A percentile compares a stretch with the other conserved stretches of the same genome.
Evolutionary conservation across 148 eudicot genomes (phyloP).

Genomic region (Heliosperma pusillum): DNA sequence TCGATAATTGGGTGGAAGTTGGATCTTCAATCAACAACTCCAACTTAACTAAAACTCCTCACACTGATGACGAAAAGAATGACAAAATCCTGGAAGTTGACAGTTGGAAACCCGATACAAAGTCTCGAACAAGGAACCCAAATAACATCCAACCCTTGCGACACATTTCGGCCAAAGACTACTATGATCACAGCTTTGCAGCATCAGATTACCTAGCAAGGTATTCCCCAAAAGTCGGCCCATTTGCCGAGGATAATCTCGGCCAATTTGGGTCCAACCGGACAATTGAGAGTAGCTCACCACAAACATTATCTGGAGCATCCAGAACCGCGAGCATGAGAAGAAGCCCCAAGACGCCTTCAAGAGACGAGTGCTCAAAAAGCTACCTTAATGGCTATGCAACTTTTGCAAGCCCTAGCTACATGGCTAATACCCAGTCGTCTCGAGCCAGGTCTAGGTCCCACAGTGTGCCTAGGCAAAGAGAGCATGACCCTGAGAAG

Average conservation of each 20-base stretch:
- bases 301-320: conserved; percentile 37
- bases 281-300: conserved; percentile 35
- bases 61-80: conserved; percentile 46
- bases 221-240: conserved; percentile 42
- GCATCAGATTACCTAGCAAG: conserved; percentile 40
- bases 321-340: conserved; percentile 53
- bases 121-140: conserved; percentile 24
- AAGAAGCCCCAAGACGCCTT: conserved; percentile 52
- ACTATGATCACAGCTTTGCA: conserved; percentile 38
- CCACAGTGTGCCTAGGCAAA: conserved; percentile 72
- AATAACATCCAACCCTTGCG: conserved; percentile 28
- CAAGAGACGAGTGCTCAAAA: conserved; percentile 54
- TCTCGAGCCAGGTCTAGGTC: conserved; percentile 67
- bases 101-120: conserved; percentile 64
- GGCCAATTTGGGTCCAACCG: conserved; percentile 20
- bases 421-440: conserved; percentile 75
- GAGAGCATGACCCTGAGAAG: conserved; percentile 38
- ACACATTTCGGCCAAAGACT: conserved; percentile 33
- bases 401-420: conserved; percentile 50
- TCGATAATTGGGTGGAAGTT: conserved; percentile 63
- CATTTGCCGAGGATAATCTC: conserved; percentile 39
- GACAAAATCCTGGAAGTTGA: conserved; percentile 90
- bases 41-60: conserved; percentile 26
- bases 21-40: conserved; percentile 48
- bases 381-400: conserved; percentile 44